Evolutionary conservation across 768 basidiomycete species (phyloP).

Genomic region (Gymnopilus junonius): DNA sequence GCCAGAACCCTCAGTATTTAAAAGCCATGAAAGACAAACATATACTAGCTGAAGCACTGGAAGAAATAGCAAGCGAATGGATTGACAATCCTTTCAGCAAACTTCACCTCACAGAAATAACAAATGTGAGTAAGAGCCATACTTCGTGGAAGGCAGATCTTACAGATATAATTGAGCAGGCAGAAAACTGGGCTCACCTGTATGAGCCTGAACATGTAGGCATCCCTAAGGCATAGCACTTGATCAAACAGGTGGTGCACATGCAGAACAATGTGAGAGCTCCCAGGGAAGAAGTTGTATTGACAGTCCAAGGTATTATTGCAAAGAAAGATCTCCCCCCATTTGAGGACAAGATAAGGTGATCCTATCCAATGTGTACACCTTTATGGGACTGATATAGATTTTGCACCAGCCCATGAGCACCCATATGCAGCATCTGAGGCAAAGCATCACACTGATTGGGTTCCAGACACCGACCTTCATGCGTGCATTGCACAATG

Average conservation of each 20-base stretch:
- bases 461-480: background rate
- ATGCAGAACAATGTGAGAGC: no score
- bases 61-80: background rate
- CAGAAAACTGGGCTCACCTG: background rate
- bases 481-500: background rate
- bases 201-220: background rate
- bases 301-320: conserved; percentile 5
- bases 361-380: background rate
- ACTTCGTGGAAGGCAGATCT: background rate
- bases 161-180: background rate
- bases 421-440: background rate
- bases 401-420: background rate
- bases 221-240: background rate
- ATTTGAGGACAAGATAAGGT: conserved; percentile 1
- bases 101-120: background rate
- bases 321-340: conserved; percentile 2
- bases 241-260: background rate
- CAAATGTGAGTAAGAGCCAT: background rate
- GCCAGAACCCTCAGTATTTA: background rate
- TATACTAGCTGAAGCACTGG: background rate
- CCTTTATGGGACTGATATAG: background rate
- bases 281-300: background rate
- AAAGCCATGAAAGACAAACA: background rate
- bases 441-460: conserved; percentile 9
- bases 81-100: background rate